Evolutionary conservation across 192 early-diverging fungal genomes (phyloP).

Genomic region (Rhizophagus prolifer): DNA sequence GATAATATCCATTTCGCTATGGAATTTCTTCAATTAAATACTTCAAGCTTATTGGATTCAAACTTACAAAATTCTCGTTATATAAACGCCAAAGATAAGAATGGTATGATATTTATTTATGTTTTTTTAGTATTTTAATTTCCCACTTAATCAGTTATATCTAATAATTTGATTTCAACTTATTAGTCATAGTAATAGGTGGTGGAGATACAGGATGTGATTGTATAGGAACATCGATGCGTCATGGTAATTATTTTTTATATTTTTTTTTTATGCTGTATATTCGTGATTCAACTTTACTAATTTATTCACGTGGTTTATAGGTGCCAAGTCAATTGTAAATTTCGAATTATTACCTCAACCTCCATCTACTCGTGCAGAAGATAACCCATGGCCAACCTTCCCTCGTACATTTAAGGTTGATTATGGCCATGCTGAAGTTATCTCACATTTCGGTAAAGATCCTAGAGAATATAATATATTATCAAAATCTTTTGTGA

Average conservation of each 20-base stretch:
- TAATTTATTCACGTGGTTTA: neutral
- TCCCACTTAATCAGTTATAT: neutral
- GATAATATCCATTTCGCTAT: constrained; percentile 97
- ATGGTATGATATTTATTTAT: constrained; percentile 42
- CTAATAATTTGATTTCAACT: neutral
- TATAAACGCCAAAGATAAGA: constrained; percentile 86
- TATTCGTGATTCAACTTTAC: no score
- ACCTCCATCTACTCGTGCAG: constrained; percentile 75
- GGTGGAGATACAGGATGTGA: constrained; percentile 98
- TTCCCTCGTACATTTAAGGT: constrained; percentile 94
- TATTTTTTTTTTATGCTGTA: neutral
- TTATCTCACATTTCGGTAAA: constrained; percentile 80
- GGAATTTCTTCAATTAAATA: constrained; percentile 93
- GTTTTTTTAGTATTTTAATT: neutral
- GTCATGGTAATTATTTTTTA: constrained; percentile 55
- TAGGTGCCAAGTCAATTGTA: constrained; percentile 76
- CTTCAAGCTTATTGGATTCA: constrained; percentile 82
- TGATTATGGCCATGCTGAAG: constrained; percentile 96
- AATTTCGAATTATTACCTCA: constrained; percentile 98
- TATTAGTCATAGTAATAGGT: constrained; percentile 85
- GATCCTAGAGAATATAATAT: constrained; percentile 96
- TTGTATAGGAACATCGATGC: constrained; percentile 91
- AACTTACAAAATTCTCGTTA: constrained; percentile 71
- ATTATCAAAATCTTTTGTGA: constrained; percentile 93
- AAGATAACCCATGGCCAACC: constrained; percentile 97